These are phyloP conservation scores for Xylogone sp. DNA, from an alignment of 2,329 filamentous ascomycete species.

Conservation along the genomic window DNA sequence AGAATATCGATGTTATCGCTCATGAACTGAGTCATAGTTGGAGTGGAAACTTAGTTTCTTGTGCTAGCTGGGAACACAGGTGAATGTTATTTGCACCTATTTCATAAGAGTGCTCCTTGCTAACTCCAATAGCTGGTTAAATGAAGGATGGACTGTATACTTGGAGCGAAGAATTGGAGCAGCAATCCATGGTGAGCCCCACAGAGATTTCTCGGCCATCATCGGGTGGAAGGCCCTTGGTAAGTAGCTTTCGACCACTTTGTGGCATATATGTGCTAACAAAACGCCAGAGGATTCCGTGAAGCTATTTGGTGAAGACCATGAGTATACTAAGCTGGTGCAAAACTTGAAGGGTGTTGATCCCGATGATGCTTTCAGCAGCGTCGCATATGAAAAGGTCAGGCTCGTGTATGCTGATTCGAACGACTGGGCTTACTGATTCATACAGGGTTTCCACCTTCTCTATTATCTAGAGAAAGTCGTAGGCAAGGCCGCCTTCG, in stretches of 20 bases:
- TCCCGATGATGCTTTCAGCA: slow-evolving; percentile 93
- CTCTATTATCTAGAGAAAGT: slow-evolving; percentile 86
- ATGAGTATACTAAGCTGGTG: slow-evolving; percentile 90
- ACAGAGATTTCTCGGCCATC: slow-evolving; percentile 91
- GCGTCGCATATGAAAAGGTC: slow-evolving; percentile 83
- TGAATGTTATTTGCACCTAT: slow-evolving; percentile 31
- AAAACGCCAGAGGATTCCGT: slow-evolving; percentile 64
- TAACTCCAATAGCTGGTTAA: slow-evolving; percentile 51
- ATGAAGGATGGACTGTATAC: slow-evolving; percentile 90
- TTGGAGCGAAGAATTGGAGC: slow-evolving; percentile 82
- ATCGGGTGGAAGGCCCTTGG: slow-evolving; percentile 80
- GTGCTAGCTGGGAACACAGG: slow-evolving; percentile 79
- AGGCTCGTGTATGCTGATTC: not conserved
- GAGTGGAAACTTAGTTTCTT: slow-evolving; percentile 83
- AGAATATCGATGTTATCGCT: slow-evolving; percentile 95
- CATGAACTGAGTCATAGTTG: slow-evolving; percentile 77
- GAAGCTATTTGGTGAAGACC: slow-evolving; percentile 72
- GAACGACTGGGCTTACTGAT: slow-evolving; percentile 1
- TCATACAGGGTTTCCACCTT: slow-evolving; percentile 72
- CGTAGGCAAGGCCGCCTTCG: slow-evolving; percentile 81
- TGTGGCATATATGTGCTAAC: slow-evolving; percentile 3
- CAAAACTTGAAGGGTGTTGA: slow-evolving; percentile 85
- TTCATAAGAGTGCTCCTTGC: not conserved
- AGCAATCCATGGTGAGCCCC: slow-evolving; percentile 73
- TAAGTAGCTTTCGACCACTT: slow-evolving; percentile 16